A percentile compares a stretch with the other conserved stretches of the same genome.
These are phyloP conservation scores for Acer campestre DNA, from an alignment of 345 rosid species.

Conservation along the genomic window DNA sequence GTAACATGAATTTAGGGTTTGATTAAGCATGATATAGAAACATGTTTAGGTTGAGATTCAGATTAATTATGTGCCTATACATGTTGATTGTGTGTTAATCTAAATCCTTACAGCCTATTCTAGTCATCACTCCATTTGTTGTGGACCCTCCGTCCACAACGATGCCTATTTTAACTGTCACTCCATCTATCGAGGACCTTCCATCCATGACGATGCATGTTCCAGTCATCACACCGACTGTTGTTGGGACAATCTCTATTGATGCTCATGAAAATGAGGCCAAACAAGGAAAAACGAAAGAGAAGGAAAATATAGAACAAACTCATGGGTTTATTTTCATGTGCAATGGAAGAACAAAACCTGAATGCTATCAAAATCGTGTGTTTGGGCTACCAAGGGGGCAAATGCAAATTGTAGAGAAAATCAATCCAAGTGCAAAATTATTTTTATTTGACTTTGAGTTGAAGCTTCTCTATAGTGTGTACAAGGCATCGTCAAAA, in stretches of 20 bases:
- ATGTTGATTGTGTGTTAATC: too few relatives aligned
- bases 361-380: constrained; percentile 33
- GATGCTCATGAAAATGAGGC: not conserved
- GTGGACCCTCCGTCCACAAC: not conserved
- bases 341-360: constrained; percentile 35
- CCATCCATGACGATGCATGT: not conserved
- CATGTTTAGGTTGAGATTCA: too few relatives aligned
- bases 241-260: not conserved
- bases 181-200: not conserved
- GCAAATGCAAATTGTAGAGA: constrained; percentile 23
- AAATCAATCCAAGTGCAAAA: constrained; percentile 28
- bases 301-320: constrained; percentile 1
- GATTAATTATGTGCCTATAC: too few relatives aligned
- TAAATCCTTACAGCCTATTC: too few relatives aligned
- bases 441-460: constrained; percentile 39
- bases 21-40: too few relatives aligned
- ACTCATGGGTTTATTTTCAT: constrained; percentile 35
- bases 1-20: too few relatives aligned
- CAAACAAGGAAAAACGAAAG: not conserved
- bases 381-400: constrained; percentile 38
- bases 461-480: constrained; percentile 38
- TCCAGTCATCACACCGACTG: not conserved
- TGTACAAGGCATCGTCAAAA: constrained; percentile 31
- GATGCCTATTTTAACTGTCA: too few relatives aligned
- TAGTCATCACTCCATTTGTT: not conserved